phyloP scores from a whole-genome alignment of 2,329 filamentous ascomycete species.

The Didymosphaeria variabile region DNA sequence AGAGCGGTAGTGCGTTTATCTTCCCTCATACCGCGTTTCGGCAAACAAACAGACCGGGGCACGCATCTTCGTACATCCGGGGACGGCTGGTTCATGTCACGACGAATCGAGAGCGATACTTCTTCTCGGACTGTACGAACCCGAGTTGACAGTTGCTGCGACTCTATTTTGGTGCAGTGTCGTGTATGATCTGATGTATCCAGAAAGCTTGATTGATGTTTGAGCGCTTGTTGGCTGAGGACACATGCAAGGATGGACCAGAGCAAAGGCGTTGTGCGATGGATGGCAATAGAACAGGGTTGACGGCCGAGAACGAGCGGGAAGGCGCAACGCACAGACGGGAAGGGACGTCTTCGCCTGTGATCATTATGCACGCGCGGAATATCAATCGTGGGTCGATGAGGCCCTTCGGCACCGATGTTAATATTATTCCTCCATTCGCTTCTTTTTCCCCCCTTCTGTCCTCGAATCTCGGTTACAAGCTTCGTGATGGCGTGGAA shows the following conservation, averaged over 20 bases:
- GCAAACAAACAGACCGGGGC: slow-evolving; percentile 17
- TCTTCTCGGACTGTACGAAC: background rate
- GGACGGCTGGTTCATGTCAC: background rate
- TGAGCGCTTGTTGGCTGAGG: background rate
- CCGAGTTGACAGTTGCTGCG: background rate
- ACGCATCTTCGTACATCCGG: slow-evolving; percentile 9
- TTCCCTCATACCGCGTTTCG: slow-evolving; percentile 16
- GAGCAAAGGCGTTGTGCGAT: background rate
- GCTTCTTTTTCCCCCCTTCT: background rate
- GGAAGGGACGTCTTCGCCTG: background rate
- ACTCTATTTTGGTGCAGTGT: background rate
- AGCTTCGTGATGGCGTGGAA: background rate
- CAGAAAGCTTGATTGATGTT: background rate
- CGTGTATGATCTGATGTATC: slow-evolving; percentile 1
- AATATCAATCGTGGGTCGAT: background rate
- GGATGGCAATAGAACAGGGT: background rate
- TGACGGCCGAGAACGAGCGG: slow-evolving; percentile 4
- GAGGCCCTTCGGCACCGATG: background rate
- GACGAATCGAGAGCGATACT: background rate
- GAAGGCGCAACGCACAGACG: background rate
- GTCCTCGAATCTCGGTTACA: background rate
- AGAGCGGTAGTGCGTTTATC: slow-evolving; percentile 18
- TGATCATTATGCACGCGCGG: slow-evolving; percentile 1
- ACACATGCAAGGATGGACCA: background rate
- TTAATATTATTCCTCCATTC: background rate